Base-by-base conservation (phyloP, 371 early-diverging fungal genomes). In the Mucor ambiguus region DNA sequence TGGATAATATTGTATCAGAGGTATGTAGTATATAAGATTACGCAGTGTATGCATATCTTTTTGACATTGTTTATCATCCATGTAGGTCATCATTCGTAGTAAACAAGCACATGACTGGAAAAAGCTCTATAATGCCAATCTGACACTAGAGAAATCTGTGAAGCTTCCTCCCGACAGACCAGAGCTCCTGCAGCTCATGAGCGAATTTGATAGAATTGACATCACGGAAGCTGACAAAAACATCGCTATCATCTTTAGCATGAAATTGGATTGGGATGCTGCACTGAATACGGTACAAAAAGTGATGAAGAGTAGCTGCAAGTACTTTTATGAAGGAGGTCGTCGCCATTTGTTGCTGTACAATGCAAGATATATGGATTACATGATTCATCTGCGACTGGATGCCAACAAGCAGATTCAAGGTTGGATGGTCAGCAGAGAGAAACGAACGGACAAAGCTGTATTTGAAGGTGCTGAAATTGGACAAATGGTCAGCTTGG, bases 391-490 rank as follows among this genome's bases (percentile, higher is more conserved):
- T 64, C 60, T 79, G 1, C 62, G 65, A 37, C 22, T 77, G 9
- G 55, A 68, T 38, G n/a, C 35, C 20, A 52, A 49, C 16, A 38
- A 60, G 4, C 24, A 43, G 1, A 69, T 79, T 20, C 43, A 73
- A 43, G 80, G 80, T 2, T 79, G 77, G 77, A 57, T 79, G 41
- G 80, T 79, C n/a, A 75, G 73, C 32, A 68, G 80, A 30, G 80
- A 79, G 60, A 61, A 64, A 41, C 43, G 65, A 33, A 32, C 58
- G 24, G 59, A 66, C 5, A 41, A 58, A 9, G 33, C 61, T 16
- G 30, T 41, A 8, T 64, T 60, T 28, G 63, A 72, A 60, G 71
- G 72, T 12, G 73, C 74, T 28, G 74, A 75, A 63, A 67, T 52
- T 44, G 80, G 77, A 38, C 80, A 79, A 48, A 73, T 79, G 38